Percentiles rank a stretch among this genome's conserved stretches.
Evolutionary conservation across 805 yeast species (phyloP).

Genomic region (Torulaspora microellipsoides): DNA sequence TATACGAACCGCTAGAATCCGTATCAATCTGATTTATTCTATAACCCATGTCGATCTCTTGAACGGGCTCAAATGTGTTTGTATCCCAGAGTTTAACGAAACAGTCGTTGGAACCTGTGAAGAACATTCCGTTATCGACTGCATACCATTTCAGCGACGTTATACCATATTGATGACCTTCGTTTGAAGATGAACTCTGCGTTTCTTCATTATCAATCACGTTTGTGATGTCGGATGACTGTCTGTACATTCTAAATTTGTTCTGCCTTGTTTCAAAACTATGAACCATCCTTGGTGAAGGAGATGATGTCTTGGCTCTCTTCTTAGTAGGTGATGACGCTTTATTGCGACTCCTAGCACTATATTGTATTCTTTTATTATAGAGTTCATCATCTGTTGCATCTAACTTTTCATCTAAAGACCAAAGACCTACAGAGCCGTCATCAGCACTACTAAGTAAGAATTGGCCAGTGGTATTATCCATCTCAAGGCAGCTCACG

Average conservation of each 20-base stretch:
- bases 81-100: slow-evolving; percentile 81
- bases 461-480: slow-evolving; percentile 16
- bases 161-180: slow-evolving; percentile 63
- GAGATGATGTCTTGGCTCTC: background rate
- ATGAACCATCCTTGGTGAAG: slow-evolving; percentile 15
- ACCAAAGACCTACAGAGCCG: slow-evolving; percentile 36
- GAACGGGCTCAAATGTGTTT: slow-evolving; percentile 56
- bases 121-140: slow-evolving; percentile 76
- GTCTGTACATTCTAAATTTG: slow-evolving; percentile 22
- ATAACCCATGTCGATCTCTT: slow-evolving; percentile 56
- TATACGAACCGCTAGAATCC: slow-evolving; percentile 41
- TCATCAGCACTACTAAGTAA: slow-evolving; percentile 27
- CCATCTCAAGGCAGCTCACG: slow-evolving; percentile 22
- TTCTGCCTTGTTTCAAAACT: slow-evolving; percentile 20
- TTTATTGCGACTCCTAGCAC: slow-evolving; percentile 6
- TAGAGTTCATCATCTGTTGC: slow-evolving; percentile 19
- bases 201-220: background rate
- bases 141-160: slow-evolving; percentile 87
- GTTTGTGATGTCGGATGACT: slow-evolving; percentile 9
- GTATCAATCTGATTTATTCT: slow-evolving; percentile 64
- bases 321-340: slow-evolving; percentile 3
- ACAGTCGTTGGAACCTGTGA: slow-evolving; percentile 76
- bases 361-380: slow-evolving; percentile 29
- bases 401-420: slow-evolving; percentile 22
- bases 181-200: background rate